These are phyloP conservation scores for Kwoniella shivajii DNA, from an alignment of 1,284 basidiomycete species.

Conservation along the genomic window DNA sequence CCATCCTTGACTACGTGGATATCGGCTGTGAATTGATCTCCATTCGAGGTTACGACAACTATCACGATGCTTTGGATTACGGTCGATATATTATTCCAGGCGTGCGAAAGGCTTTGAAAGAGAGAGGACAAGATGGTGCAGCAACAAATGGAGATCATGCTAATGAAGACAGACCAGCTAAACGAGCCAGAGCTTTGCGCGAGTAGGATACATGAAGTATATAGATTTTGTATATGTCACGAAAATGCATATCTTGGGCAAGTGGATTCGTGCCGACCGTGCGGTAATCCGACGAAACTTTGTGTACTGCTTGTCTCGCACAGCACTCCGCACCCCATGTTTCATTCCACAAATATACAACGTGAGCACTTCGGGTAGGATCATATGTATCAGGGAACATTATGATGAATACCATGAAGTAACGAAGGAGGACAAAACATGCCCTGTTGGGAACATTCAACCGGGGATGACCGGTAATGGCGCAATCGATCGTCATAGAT, in stretches of 20 bases:
- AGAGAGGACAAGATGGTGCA: conserved; percentile 1
- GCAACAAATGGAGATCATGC: conserved; percentile 3
- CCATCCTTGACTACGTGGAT: conserved; percentile 39
- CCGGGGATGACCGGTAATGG: conserved; percentile 14
- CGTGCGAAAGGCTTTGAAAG: conserved; percentile 19
- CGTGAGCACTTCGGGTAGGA: too few species aligned
- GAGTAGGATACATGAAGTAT: conserved; percentile 4
- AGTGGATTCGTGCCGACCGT: neutral
- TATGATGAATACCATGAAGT: too few species aligned
- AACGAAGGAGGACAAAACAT: too few species aligned
- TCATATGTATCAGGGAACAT: too few species aligned
- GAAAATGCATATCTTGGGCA: conserved; percentile 1
- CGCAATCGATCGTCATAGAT: conserved; percentile 12
- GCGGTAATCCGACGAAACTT: neutral
- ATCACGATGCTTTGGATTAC: conserved; percentile 37
- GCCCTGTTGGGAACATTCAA: too few species aligned
- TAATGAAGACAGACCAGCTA: conserved; percentile 7
- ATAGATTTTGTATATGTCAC: neutral
- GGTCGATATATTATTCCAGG: conserved; percentile 39
- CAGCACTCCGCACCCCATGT: neutral
- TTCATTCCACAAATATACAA: neutral
- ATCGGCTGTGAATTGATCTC: conserved; percentile 36
- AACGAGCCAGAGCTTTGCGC: conserved; percentile 13
- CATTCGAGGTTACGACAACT: conserved; percentile 41
- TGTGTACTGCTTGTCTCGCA: too few species aligned